Conservation (phyloP, 2,329 filamentous ascomycete species). For the Fusarium succisae region DNA sequence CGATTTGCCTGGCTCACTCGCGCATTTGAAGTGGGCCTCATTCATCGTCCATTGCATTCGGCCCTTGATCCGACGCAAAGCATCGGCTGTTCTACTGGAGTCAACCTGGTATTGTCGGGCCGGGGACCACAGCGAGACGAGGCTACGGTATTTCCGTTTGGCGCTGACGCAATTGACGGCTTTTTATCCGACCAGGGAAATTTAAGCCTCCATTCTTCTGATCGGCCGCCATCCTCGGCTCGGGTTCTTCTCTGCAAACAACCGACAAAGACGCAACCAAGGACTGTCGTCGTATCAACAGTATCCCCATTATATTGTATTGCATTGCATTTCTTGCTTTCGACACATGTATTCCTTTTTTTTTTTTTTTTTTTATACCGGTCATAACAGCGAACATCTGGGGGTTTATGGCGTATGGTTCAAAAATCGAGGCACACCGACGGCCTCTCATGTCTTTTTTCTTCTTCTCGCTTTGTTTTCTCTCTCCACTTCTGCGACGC, state of each 20-base stretch:
- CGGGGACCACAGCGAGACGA: not conserved
- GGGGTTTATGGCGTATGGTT: slow-evolving; percentile 23
- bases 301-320: not conserved
- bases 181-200: not conserved
- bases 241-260: slow-evolving; percentile 18
- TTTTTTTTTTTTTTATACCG: not conserved
- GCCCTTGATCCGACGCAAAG: slow-evolving; percentile 12
- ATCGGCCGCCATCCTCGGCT: slow-evolving; percentile 1
- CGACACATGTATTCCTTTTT: not conserved
- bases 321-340: not conserved
- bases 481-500: slow-evolving; percentile 19
- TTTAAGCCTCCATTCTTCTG: not conserved
- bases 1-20: not conserved
- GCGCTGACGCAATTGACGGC: not conserved
- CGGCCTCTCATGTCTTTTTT: not conserved
- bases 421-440: slow-evolving; percentile 10
- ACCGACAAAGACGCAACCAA: slow-evolving; percentile 2
- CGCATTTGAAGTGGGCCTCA: slow-evolving; percentile 20
- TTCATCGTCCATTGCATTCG: slow-evolving; percentile 1
- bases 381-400: slow-evolving; percentile 16
- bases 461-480: not conserved
- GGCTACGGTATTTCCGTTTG: slow-evolving; percentile 7
- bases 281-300: slow-evolving; percentile 14
- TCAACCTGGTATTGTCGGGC: slow-evolving; percentile 2
- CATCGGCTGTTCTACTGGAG: not conserved